Evolutionary conservation across 805 yeast species (phyloP).

Genomic region (Candida parachauliodes): DNA sequence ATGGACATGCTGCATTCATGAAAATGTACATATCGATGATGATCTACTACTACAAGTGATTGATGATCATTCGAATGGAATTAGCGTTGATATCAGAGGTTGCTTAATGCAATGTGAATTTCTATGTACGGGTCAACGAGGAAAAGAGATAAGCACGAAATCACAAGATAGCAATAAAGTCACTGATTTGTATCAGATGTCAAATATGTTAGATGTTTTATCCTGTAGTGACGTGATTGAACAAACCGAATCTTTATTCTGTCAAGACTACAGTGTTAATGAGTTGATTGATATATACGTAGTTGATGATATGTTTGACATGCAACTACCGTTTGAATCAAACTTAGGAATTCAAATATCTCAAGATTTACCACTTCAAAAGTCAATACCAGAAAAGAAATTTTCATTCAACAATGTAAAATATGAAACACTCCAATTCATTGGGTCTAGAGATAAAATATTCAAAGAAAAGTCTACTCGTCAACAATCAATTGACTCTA

Average conservation of each 20-base stretch:
- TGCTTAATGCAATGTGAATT: conserved; percentile 45
- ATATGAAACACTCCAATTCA: conserved; percentile 16
- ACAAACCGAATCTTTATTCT: conserved; percentile 21
- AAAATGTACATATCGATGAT: conserved; percentile 31
- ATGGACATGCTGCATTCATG: conserved; percentile 34
- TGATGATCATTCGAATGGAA: conserved; percentile 12
- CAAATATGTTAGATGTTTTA: conserved; percentile 17
- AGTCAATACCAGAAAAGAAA: conserved; percentile 1
- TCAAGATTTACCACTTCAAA: neutral
- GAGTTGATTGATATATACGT: conserved; percentile 32
- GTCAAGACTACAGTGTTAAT: conserved; percentile 26
- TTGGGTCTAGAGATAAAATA: conserved; percentile 34
- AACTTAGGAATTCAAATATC: conserved; percentile 24
- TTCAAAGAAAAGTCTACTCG: conserved; percentile 3
- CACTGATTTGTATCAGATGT: conserved; percentile 1
- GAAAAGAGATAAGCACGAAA: neutral
- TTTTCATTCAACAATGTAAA: conserved; percentile 13
- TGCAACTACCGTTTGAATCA: conserved; percentile 37
- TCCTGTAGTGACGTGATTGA: conserved; percentile 30
- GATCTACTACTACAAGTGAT: conserved; percentile 26
- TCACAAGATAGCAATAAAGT: too few relatives aligned
- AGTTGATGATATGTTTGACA: conserved; percentile 30
- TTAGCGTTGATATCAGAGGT: conserved; percentile 43
- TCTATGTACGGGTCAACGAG: conserved; percentile 20
- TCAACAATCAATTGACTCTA: conserved; percentile 14